A percentile compares a stretch with the other conserved stretches of the same genome.
Evolutionary conservation across 2,329 filamentous ascomycete species (phyloP).

Genomic region (Fusarium begoniae): DNA sequence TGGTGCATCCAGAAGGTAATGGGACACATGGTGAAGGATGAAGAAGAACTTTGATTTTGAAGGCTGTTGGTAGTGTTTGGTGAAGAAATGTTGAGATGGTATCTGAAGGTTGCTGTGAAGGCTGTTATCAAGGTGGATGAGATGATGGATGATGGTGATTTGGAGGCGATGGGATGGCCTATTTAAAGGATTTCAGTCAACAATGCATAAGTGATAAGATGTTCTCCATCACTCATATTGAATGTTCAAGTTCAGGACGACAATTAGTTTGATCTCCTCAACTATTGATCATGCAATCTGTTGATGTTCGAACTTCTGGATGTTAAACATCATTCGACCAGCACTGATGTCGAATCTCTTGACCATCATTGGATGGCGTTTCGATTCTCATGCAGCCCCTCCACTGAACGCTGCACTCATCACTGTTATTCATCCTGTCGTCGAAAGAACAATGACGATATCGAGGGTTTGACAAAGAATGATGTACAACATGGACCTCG

Average conservation of each 20-base stretch:
- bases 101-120: not conserved
- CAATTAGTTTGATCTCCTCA: not conserved
- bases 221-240: not conserved
- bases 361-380: rapidly evolving
- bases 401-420: not conserved
- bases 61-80: too few species aligned
- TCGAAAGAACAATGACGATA: not conserved
- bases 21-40: not conserved
- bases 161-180: not conserved
- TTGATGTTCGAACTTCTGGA: not conserved
- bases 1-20: not conserved
- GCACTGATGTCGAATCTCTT: not conserved
- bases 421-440: too few species aligned
- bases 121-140: not conserved
- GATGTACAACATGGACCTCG: not conserved
- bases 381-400: not conserved
- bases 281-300: not conserved
- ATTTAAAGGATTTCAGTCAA: not conserved
- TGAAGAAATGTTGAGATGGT: not conserved
- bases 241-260: not conserved
- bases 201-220: too few species aligned
- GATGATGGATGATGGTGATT: not conserved
- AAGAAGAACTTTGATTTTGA: rapidly evolving
- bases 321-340: not conserved
- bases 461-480: not conserved